Percentiles rank a stretch among this genome's conserved stretches.
phyloP scores from a whole-genome alignment of 208 protist genomes.

The Herpetomonas muscarum region DNA sequence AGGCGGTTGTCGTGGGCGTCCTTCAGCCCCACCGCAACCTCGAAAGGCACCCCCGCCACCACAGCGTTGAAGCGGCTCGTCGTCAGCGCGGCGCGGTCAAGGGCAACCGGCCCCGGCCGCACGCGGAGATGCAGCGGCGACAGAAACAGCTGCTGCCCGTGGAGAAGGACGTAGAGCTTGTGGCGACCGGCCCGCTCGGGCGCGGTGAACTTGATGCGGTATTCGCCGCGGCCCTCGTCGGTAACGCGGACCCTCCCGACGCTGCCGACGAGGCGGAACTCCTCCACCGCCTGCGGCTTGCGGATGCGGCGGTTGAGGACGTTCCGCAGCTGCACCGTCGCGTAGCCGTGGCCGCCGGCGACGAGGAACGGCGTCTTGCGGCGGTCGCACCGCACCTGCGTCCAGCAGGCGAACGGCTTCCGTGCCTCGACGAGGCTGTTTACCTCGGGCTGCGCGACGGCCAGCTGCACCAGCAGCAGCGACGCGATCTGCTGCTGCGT shows the following conservation, averaged over 20 bases:
- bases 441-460: slow-evolving; percentile 32
- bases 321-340: slow-evolving; percentile 30
- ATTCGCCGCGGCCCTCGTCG: slow-evolving; percentile 26
- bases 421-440: slow-evolving; percentile 30
- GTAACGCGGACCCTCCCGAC: slow-evolving; percentile 15
- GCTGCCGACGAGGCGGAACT: slow-evolving; percentile 38
- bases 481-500: slow-evolving; percentile 67
- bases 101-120: slow-evolving; percentile 22
- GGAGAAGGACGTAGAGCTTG: slow-evolving; percentile 48
- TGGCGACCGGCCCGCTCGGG: slow-evolving; percentile 38
- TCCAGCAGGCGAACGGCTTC: slow-evolving; percentile 57
- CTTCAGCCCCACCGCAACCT: slow-evolving; percentile 30
- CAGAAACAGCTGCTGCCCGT: slow-evolving; percentile 59
- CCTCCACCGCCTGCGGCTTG: slow-evolving; percentile 18
- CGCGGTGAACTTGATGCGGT: slow-evolving; percentile 37
- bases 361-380: slow-evolving; percentile 13
- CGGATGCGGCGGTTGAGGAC: slow-evolving; percentile 26
- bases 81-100: slow-evolving; percentile 28
- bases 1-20: slow-evolving; percentile 52
- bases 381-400: slow-evolving; percentile 19
- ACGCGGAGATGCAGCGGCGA: slow-evolving; percentile 59
- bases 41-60: slow-evolving; percentile 45
- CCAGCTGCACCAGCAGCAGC: slow-evolving; percentile 59
- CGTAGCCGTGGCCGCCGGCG: slow-evolving; percentile 10
- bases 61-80: slow-evolving; percentile 48